Conservation (phyloP, 169 alveolate genomes). For the Eimeria sp. region DNA sequence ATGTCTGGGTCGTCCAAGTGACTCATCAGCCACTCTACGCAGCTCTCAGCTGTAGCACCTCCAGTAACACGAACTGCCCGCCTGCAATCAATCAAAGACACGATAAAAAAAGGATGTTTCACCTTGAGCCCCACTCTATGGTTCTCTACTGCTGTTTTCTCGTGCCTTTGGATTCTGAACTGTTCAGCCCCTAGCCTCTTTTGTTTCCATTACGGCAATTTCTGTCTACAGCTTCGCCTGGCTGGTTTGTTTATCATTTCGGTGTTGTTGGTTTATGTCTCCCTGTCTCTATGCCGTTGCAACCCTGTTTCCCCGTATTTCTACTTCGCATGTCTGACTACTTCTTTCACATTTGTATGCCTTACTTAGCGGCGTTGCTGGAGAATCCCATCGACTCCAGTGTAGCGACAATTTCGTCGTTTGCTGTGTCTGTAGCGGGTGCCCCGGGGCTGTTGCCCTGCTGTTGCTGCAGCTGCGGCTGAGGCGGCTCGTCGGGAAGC, state of each 20-base stretch:
- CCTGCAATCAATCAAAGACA: conserved; percentile 16
- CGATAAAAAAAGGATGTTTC: neutral
- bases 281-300: neutral
- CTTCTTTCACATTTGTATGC: neutral
- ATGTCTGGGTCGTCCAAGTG: conserved; percentile 79
- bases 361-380: conserved; percentile 77
- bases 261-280: neutral
- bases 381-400: conserved; percentile 80
- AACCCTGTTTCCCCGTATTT: neutral
- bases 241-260: neutral
- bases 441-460: neutral
- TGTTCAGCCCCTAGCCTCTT: neutral
- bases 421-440: neutral
- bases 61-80: conserved; percentile 76
- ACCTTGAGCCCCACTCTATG: neutral
- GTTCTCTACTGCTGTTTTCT: neutral
- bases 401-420: conserved; percentile 40
- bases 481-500: conserved; percentile 75
- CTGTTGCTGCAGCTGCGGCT: conserved; percentile 1
- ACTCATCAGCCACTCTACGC: conserved; percentile 79
- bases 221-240: neutral
- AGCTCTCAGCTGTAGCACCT: conserved; percentile 63
- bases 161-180: neutral
- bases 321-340: neutral
- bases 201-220: neutral